phyloP scores from a whole-genome alignment of 2,329 filamentous ascomycete species.

The Claviceps purpurea region DNA sequence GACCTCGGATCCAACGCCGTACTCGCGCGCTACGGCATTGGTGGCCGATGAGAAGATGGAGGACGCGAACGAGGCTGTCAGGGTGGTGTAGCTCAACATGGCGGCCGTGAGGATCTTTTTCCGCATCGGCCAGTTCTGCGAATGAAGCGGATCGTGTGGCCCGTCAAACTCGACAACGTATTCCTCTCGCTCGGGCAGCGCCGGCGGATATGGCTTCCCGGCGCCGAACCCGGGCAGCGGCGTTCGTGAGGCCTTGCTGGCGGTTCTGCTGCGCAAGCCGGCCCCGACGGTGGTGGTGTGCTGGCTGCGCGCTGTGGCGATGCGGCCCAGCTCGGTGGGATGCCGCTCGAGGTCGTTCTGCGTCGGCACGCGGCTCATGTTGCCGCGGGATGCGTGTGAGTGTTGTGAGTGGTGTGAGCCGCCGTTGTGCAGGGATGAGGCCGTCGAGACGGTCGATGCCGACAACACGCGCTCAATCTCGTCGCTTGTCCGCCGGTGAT shows the following conservation, averaged over 20 bases:
- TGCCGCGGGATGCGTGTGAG: slow-evolving; percentile 19
- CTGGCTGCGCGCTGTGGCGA: slow-evolving; percentile 57
- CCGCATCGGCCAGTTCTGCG: slow-evolving; percentile 71
- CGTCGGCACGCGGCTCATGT: slow-evolving; percentile 50
- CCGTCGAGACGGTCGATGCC: slow-evolving; percentile 35
- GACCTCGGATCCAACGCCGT: slow-evolving; percentile 47
- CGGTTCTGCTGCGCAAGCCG: slow-evolving; percentile 20
- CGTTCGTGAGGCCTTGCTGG: slow-evolving; percentile 35
- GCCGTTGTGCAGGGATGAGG: slow-evolving; percentile 29
- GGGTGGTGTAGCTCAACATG: slow-evolving; percentile 61
- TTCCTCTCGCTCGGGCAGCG: slow-evolving; percentile 55
- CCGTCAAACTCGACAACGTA: slow-evolving; percentile 82
- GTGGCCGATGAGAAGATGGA: slow-evolving; percentile 63
- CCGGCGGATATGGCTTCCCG: slow-evolving; percentile 62
- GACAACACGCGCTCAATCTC: slow-evolving; percentile 49
- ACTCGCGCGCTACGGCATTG: slow-evolving; percentile 39
- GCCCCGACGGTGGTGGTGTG: slow-evolving; percentile 60
- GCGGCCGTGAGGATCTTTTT: slow-evolving; percentile 62
- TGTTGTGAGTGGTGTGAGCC: not conserved
- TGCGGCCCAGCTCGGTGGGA: slow-evolving; percentile 55
- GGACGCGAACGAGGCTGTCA: slow-evolving; percentile 59
- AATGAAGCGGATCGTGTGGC: slow-evolving; percentile 68
- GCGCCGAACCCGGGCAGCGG: slow-evolving; percentile 57
- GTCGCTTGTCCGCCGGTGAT: slow-evolving; percentile 29
- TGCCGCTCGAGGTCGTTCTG: slow-evolving; percentile 55